A percentile compares a stretch with the other conserved stretches of the same genome.
Evolutionary conservation across 768 basidiomycete species (phyloP).

Genomic region (Serendipita vermifera): DNA sequence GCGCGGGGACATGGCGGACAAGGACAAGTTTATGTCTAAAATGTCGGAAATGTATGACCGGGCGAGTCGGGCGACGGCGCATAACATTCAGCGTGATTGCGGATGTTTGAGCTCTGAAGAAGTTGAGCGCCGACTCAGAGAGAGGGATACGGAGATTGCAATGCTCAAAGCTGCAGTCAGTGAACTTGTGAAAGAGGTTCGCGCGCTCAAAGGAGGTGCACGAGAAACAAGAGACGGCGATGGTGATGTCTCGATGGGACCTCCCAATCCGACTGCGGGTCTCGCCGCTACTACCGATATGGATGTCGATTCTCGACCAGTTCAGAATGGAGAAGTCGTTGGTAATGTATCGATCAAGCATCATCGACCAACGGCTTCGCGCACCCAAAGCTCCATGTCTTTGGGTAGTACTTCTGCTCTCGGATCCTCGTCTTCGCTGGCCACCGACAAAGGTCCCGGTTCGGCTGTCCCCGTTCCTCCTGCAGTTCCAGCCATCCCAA

Average conservation of each 20-base stretch:
- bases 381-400: no score
- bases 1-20: neutral
- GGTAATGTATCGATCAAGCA: no score
- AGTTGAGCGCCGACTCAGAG: neutral
- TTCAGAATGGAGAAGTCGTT: no score
- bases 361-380: no score
- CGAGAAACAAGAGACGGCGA: neutral
- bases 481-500: no score
- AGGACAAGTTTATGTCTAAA: slow-evolving; percentile 3
- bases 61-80: no score
- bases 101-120: neutral
- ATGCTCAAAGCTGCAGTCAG: neutral
- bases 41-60: slow-evolving; percentile 7
- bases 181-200: neutral
- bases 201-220: neutral
- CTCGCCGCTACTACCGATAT: no score
- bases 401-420: no score
- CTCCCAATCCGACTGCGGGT: neutral
- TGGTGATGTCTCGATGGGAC: slow-evolving; percentile 2
- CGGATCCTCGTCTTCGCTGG: no score
- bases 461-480: no score
- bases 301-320: no score
- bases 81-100: neutral
- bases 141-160: neutral
- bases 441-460: no score